Conservation (phyloP, 345 rosid genomes). For the Dovyalis caffra region DNA sequence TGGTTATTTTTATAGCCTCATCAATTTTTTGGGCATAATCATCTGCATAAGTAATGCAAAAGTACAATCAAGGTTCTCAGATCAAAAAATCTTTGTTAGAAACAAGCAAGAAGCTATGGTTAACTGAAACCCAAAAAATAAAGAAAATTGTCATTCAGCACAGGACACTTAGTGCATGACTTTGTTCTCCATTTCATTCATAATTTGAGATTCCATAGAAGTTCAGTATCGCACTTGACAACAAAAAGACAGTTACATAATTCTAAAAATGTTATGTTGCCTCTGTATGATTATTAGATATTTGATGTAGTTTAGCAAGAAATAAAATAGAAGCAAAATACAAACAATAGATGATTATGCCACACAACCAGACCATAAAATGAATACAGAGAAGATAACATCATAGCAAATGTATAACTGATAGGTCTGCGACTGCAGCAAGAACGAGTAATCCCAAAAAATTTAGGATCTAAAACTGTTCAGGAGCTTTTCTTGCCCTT, state of each 20-base stretch:
- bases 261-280: neutral
- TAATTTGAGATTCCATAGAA: neutral
- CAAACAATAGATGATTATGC: neutral
- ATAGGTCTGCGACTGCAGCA: constrained; percentile 60
- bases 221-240: neutral
- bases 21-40: constrained; percentile 68
- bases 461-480: constrained; percentile 34
- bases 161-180: too few relatives aligned
- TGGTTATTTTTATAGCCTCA: constrained; percentile 58
- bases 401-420: constrained; percentile 71
- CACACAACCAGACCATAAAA: constrained; percentile 2
- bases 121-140: neutral
- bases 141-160: neutral
- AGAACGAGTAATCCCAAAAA: constrained; percentile 47
- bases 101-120: neutral
- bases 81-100: neutral
- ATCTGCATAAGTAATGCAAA: constrained; percentile 38
- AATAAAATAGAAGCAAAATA: neutral
- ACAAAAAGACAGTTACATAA: neutral
- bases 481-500: constrained; percentile 53
- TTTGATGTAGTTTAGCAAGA: neutral
- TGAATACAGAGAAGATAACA: constrained; percentile 9
- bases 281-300: neutral
- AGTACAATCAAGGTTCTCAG: neutral
- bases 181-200: neutral